These are phyloP conservation scores for Paramecium primaurelia DNA, from an alignment of 73 alveolate genomes.

Conservation along the genomic window DNA sequence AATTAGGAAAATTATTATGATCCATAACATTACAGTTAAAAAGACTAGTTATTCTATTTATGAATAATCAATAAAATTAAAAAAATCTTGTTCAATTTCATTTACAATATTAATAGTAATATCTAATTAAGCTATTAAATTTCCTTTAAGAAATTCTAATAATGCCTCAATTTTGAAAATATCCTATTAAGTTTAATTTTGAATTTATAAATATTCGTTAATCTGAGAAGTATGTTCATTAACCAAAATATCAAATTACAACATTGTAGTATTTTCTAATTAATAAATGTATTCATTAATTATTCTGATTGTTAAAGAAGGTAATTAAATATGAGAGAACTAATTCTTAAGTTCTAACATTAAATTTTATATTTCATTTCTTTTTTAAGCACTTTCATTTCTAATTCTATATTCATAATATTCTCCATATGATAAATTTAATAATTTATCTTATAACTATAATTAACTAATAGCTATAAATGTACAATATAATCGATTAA, in stretches of 20 bases:
- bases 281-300: not conserved
- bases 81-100: not conserved
- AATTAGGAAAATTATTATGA: not conserved
- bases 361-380: not conserved
- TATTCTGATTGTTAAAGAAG: not conserved
- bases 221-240: not conserved
- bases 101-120: not conserved
- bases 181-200: not conserved
- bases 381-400: not conserved
- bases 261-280: not conserved
- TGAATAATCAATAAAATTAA: not conserved
- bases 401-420: not conserved
- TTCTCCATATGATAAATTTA: not conserved
- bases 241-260: not conserved
- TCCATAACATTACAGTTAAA: not conserved
- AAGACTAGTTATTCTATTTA: not conserved
- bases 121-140: not conserved
- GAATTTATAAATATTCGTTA: not conserved
- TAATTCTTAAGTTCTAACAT: not conserved
- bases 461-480: not conserved
- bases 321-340: not conserved
- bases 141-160: not conserved
- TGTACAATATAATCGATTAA: slow-evolving; percentile 10
- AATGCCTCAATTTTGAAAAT: not conserved
- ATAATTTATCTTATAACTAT: not conserved